Conservation (phyloP, 805 yeast species). For the Yarrowia deformans region DNA sequence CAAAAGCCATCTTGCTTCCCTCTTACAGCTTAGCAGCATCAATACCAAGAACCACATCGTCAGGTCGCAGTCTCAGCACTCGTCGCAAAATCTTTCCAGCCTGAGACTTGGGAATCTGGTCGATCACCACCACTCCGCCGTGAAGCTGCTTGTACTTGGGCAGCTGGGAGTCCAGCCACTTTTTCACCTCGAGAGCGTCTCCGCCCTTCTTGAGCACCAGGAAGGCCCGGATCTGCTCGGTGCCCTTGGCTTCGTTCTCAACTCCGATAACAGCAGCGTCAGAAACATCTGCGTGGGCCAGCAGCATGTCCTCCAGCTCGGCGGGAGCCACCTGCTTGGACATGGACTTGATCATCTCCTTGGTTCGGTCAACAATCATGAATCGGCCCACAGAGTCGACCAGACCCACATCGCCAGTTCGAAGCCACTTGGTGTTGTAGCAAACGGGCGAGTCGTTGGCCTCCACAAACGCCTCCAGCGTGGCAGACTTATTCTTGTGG, state of each 20-base stretch:
- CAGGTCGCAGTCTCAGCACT: constrained; percentile 67
- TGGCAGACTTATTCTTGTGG: constrained; percentile 59
- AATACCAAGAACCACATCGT: constrained; percentile 42
- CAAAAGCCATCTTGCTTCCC: not conserved
- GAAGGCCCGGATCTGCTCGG: constrained; percentile 60
- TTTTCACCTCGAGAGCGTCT: constrained; percentile 44
- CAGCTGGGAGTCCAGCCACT: constrained; percentile 51
- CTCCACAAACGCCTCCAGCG: constrained; percentile 55
- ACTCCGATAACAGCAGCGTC: constrained; percentile 92
- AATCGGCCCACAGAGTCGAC: constrained; percentile 57
- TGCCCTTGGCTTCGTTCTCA: constrained; percentile 71
- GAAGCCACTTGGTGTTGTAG: constrained; percentile 54
- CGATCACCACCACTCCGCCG: constrained; percentile 68
- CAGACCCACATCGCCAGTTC: constrained; percentile 65
- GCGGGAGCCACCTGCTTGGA: constrained; percentile 91
- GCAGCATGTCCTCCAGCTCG: constrained; percentile 86
- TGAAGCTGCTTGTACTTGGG: constrained; percentile 52
- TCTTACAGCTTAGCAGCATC: constrained; percentile 13
- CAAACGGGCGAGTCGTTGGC: constrained; percentile 40
- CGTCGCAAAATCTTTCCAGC: constrained; percentile 96
- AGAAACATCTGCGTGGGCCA: constrained; percentile 73
- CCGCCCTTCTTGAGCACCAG: constrained; percentile 43
- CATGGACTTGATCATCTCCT: constrained; percentile 52
- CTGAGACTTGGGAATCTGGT: constrained; percentile 89
- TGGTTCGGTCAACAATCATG: constrained; percentile 54